A percentile compares a stretch with the other conserved stretches of the same genome.
These are phyloP conservation scores for Neoboletus magnificus DNA, from an alignment of 768 basidiomycete species.

Conservation along the genomic window DNA sequence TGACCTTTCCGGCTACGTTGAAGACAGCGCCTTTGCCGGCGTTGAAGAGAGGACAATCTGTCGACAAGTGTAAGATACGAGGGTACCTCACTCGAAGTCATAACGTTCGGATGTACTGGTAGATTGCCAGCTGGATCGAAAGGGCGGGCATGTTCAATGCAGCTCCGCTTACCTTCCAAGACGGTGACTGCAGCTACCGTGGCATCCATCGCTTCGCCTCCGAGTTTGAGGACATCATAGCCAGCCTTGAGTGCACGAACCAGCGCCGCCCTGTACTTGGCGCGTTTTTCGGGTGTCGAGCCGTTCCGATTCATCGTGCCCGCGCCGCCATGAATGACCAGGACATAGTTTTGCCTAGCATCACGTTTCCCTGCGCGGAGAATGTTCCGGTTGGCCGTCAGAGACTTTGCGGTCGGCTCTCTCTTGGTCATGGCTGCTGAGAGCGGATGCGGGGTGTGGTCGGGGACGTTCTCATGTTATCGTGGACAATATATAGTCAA, in stretches of 20 bases:
- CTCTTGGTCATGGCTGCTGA: constrained; percentile 7
- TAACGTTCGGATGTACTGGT: too few relatives aligned
- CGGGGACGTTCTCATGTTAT: neutral
- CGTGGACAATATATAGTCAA: neutral
- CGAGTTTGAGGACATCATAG: constrained; percentile 55
- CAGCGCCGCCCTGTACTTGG: constrained; percentile 55
- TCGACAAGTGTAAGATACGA: neutral
- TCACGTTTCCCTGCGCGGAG: constrained; percentile 8
- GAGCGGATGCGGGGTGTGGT: neutral
- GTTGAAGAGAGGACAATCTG: constrained; percentile 79
- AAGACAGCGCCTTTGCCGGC: constrained; percentile 80
- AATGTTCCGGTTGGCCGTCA: neutral
- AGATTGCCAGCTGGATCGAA: neutral
- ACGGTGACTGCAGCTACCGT: constrained; percentile 67
- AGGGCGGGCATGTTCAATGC: neutral
- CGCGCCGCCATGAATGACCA: constrained; percentile 81
- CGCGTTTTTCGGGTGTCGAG: constrained; percentile 59
- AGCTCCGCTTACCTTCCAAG: constrained; percentile 57
- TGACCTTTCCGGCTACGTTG: constrained; percentile 74
- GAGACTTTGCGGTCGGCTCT: neutral
- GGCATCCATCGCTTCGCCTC: constrained; percentile 84
- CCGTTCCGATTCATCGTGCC: constrained; percentile 59
- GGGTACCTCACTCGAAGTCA: neutral
- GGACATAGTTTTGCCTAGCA: constrained; percentile 30
- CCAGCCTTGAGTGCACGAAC: constrained; percentile 57